Base-by-base conservation (phyloP, 371 early-diverging fungal genomes). In the Fennellomyces sp. region DNA sequence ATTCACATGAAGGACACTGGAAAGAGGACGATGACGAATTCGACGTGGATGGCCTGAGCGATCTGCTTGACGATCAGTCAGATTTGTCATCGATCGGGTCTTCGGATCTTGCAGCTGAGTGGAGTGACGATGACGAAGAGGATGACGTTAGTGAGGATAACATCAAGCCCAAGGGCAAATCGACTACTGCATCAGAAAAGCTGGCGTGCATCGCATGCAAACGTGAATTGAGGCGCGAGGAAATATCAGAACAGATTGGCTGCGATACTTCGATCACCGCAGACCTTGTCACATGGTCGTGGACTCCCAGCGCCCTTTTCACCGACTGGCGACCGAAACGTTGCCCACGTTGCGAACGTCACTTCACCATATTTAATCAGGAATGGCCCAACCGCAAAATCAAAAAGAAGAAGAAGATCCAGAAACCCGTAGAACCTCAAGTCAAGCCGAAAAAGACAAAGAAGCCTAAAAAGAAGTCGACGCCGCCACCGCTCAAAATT, bases 241-340 rank as follows among this genome's bases (percentile, higher is more conserved):
- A 73, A 45, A 56, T 73, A 11, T 58, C 74, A 15, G 70, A 73
- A 30, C 69, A 67, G n/a, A 52, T 63, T 8, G 74, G 65, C 4
- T 51, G 65, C 3, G 72, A 65, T 39, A 25, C 64, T 21, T 56
- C 65, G 2, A 52, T 71, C 10, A 67, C 73, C 1, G 70, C 69
- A 35, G 76, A 74, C n/a, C 49, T 80, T 0, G 75, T 73, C 7
- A 80, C 80, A n/a, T 80, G 80, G 80, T 69, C 75, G 4, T 80
- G 80, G 80, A 80, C 70, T 26, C 80, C 80, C 3, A 76, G 80
- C 51, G 77, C 75, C 8, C 58, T 66, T 4, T 80, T 80, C 48
- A 70, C 69, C 2, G 71, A 74, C 33, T 80, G 80, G 80, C 47
- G 54, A 17, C 76, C 75, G 1, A 63, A 74, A 41, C 66, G 80